Conservation (phyloP, 2,329 filamentous ascomycete species). For the Neocucurbitaria cava region DNA sequence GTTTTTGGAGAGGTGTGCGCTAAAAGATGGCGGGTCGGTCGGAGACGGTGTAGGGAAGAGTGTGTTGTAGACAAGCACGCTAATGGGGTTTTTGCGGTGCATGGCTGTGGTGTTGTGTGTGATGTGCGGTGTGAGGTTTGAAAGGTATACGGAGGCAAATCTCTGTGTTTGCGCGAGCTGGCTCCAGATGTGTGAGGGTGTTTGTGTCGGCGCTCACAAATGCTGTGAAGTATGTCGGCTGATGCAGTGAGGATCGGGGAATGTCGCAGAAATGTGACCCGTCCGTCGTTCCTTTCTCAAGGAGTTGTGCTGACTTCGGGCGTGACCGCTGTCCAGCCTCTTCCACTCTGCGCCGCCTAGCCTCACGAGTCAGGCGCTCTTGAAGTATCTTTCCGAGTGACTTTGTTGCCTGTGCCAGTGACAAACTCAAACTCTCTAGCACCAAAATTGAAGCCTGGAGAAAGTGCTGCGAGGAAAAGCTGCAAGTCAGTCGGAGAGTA, state of each 20-base stretch:
- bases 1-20: constrained; percentile 71
- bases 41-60: constrained; percentile 74
- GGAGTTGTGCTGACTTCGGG: constrained; percentile 23
- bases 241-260: background rate
- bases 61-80: constrained; percentile 75
- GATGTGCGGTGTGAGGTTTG: background rate
- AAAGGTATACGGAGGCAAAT: background rate
- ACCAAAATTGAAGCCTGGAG: background rate
- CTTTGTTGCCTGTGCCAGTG: constrained; percentile 13
- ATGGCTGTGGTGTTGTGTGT: constrained; percentile 55
- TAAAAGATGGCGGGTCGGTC: constrained; percentile 75
- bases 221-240: background rate
- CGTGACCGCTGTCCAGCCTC: constrained; percentile 29
- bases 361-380: constrained; percentile 22
- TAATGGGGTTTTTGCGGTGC: constrained; percentile 73
- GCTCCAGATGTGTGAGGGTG: background rate
- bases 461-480: constrained; percentile 2
- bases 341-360: constrained; percentile 20
- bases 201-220: background rate
- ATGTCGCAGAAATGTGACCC: constrained; percentile 18
- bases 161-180: background rate
- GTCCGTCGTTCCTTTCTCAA: constrained; percentile 18
- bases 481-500: constrained; percentile 2
- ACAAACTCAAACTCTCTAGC: constrained; percentile 1
- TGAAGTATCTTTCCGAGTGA: constrained; percentile 18